Base-by-base conservation (phyloP, 2,329 filamentous ascomycete species). In the Colletotrichum gigasporum region DNA sequence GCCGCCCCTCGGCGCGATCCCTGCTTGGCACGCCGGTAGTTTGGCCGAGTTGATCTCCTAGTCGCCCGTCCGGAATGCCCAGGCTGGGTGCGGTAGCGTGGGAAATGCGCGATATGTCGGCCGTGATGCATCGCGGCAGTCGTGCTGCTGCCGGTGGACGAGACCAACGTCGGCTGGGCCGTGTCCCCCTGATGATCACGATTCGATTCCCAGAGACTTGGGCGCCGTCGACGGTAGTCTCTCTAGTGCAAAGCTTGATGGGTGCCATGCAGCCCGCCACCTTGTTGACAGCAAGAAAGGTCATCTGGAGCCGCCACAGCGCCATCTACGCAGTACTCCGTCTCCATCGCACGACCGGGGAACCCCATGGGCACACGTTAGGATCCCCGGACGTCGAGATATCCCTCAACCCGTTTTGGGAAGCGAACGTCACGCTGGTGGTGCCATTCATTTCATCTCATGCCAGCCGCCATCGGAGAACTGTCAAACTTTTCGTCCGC, bases 21-120 rank as follows among this genome's bases (percentile, higher is more conserved):
- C n/a, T 9, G 18, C 18, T 51, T 53, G 41, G 47, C 62, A 41
- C 44, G 51, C 56, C 62, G 51, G 55, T 44, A 20, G 20, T 60
- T 60, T 60, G 56, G 10, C 28, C 47, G 47, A 60, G 37, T 28
- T 24, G 22, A 44, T 18, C 28, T 52, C 45, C 45, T 58, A 11
- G 30, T 14, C 26, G 22, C 18, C 22, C n/a, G 24, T 26, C 10
- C 16, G 20, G 28, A 28, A 48, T 48, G 20, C 30, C n/a, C 22
- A 18, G 11, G 32, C n/a, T 18, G 30, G 3, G 5, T 5, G 7
- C 8, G 24, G 18, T 28, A 12, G 53, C 20, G 53, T 39, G 28
- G n/a, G n/a, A 48, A 12, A 51, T 51, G 47, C 47, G 30, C 47
- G 30, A 41, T 6, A 50, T 47, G 39, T 47, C 26, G 26, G 22